Evolutionary conservation across 1,284 basidiomycete species (phyloP), one percentile per base, ranked within the genome.

Genomic region (Fistulinella cinereoalba): DNA sequence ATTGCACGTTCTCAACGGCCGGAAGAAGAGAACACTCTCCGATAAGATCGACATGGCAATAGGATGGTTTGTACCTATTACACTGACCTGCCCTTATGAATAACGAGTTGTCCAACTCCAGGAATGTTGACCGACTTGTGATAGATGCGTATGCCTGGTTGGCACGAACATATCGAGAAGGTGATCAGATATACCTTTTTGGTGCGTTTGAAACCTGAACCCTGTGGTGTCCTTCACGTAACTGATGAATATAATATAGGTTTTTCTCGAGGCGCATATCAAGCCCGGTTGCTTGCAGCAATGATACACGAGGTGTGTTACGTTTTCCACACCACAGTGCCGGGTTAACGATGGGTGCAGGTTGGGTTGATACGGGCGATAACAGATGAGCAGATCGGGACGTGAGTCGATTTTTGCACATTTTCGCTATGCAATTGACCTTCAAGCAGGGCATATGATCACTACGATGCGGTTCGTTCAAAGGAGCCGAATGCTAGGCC

Each of bases 121-220:
- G 59, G 60, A 63, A 55, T 24, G 49, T 55, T 46, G 58, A 62
- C 52, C 67, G 53, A 53, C 63, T 48, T 5, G 51, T 55, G 32
- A 67, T 65, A 27, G 50, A 55, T 25, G 73, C 66, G 0, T 75
- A 75, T 54, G 57, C 60, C 3, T 75, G 73, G 74, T 46, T 75
- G 6, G 61, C 71, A 3, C 60, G 65, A 22, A 57, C 49, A 16
- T 74, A 74, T 49, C 36, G 53, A 19, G 51, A 55, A n/a, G 70
- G 70, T 1, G 73, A 74, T 46, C 54, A 53, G 12, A 74, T 76
- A 33, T 74, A 63, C 45, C 54, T 74, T 2, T 74, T 76, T 46
- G 73, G 74, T 72, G 39, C 0, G 41, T 23, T 28, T 18, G 1
- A 3, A 31, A 37, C 29, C 9, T 37, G n/a, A n/a, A n/a, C n/a